phyloP scores from a whole-genome alignment of 495 filamentous ascomycete genomes.

The Hypoxylon perforatum region DNA sequence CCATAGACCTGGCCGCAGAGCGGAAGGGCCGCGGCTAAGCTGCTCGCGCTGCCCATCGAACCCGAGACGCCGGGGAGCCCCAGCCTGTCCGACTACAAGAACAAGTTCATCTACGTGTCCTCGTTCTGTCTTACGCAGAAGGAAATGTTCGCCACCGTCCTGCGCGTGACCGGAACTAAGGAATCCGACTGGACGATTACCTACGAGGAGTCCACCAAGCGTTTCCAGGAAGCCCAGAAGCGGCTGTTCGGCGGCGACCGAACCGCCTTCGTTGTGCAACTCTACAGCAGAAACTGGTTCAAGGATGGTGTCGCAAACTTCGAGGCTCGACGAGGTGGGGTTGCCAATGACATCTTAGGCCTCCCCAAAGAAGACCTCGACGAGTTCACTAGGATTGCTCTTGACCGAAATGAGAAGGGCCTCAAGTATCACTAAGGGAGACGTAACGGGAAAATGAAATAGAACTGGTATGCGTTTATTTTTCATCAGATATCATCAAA shows the following conservation, averaged over 20 bases:
- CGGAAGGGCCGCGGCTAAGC: constrained; percentile 49
- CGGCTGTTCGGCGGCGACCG: constrained; percentile 47
- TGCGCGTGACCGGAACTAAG: constrained; percentile 64
- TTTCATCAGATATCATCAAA: background rate
- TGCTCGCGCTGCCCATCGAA: constrained; percentile 51
- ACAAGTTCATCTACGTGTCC: constrained; percentile 55
- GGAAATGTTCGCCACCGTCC: constrained; percentile 56
- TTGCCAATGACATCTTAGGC: constrained; percentile 63
- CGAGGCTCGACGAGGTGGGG: constrained; percentile 46
- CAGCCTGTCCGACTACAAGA: constrained; percentile 51
- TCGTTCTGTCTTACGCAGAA: constrained; percentile 59
- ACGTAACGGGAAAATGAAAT: background rate
- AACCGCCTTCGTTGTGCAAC: constrained; percentile 57
- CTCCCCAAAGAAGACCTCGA: constrained; percentile 68
- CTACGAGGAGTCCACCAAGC: constrained; percentile 53
- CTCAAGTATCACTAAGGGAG: constrained; percentile 25
- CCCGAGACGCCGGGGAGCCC: constrained; percentile 55
- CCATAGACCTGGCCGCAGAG: constrained; percentile 52
- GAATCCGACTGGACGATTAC: constrained; percentile 66
- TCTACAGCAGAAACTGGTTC: constrained; percentile 66
- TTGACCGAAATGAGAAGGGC: constrained; percentile 44
- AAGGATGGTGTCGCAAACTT: constrained; percentile 59
- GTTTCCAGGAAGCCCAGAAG: constrained; percentile 55
- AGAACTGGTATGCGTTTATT: background rate
- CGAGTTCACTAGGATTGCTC: constrained; percentile 56